Evolutionary conservation across 495 filamentous ascomycete genomes (phyloP).

Genomic region (Aspergillus kassunensis): DNA sequence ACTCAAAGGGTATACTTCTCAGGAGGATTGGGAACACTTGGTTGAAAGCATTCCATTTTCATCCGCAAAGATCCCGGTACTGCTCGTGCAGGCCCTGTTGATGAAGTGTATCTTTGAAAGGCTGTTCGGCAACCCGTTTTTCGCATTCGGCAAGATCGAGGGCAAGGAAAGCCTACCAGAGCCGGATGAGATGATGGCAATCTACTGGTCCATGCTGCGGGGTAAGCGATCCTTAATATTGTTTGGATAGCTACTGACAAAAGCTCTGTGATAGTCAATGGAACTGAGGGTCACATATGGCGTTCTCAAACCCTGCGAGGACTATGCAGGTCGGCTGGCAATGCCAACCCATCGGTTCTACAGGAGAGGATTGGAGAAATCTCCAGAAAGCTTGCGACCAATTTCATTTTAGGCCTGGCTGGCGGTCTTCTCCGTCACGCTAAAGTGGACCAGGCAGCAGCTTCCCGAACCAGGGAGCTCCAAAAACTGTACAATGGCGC

Average conservation of each 20-base stretch:
- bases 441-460: not conserved
- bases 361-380: not conserved
- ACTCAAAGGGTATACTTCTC: slow-evolving; percentile 1
- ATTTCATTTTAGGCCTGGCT: not conserved
- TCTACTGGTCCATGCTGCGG: not conserved
- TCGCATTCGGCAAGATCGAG: not conserved
- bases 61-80: not conserved
- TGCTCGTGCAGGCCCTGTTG: slow-evolving; percentile 10
- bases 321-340: not conserved
- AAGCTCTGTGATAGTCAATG: not conserved
- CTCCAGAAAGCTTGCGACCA: not conserved
- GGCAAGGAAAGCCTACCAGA: not conserved
- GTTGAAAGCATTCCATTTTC: not conserved
- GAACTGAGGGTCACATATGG: slow-evolving; percentile 11
- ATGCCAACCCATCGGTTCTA: not conserved
- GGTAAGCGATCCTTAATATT: not conserved
- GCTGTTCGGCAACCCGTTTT: slow-evolving; percentile 13
- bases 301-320: slow-evolving; percentile 11
- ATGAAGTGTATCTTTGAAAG: slow-evolving; percentile 5
- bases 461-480: too few relatives aligned
- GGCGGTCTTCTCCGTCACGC: not conserved
- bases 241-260: not conserved
- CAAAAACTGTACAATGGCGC: slow-evolving; percentile 6
- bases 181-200: not conserved
- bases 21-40: not conserved